A percentile compares a stretch with the other conserved stretches of the same genome.
These are phyloP conservation scores for Lachancea kluyveri DNA, from an alignment of 805 yeast genomes.

Conservation along the genomic window DNA sequence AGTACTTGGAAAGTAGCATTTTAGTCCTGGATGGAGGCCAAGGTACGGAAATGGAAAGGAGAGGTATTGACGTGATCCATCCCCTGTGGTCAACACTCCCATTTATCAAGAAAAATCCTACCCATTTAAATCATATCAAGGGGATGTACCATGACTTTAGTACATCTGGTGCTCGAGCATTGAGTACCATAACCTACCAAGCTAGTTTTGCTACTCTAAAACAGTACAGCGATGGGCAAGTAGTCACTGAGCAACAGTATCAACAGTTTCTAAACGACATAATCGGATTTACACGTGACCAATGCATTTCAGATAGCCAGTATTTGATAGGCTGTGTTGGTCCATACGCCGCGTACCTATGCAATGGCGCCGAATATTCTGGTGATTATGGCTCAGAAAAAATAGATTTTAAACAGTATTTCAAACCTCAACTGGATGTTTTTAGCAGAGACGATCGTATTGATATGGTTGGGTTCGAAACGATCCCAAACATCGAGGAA, in stretches of 20 bases:
- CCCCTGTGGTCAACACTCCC: conserved; percentile 59
- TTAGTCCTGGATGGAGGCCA: conserved; percentile 51
- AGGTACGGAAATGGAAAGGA: conserved; percentile 54
- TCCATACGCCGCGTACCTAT: conserved; percentile 62
- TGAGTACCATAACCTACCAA: conserved; percentile 53
- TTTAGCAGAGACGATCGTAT: conserved; percentile 42
- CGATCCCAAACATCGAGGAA: conserved; percentile 57
- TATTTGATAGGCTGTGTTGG: conserved; percentile 50
- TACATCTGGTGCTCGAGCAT: conserved; percentile 43
- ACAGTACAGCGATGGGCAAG: conserved; percentile 8
- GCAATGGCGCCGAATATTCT: conserved; percentile 50
- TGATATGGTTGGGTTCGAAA: conserved; percentile 59
- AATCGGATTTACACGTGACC: conserved; percentile 5
- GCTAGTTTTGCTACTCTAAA: conserved; percentile 37
- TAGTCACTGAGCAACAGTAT: conserved; percentile 6
- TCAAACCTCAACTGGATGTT: conserved; percentile 28
- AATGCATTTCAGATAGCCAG: conserved; percentile 2
- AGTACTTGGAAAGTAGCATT: not conserved
- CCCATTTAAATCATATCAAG: conserved; percentile 35
- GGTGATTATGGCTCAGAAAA: conserved; percentile 44
- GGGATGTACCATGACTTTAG: conserved; percentile 44
- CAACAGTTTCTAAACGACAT: conserved; percentile 6
- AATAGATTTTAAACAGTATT: conserved; percentile 24
- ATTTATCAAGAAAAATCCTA: conserved; percentile 26
- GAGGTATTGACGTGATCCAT: conserved; percentile 39